These are phyloP conservation scores for Colletotrichum destructivum DNA, from an alignment of 2,329 filamentous ascomycete species.

Conservation along the genomic window DNA sequence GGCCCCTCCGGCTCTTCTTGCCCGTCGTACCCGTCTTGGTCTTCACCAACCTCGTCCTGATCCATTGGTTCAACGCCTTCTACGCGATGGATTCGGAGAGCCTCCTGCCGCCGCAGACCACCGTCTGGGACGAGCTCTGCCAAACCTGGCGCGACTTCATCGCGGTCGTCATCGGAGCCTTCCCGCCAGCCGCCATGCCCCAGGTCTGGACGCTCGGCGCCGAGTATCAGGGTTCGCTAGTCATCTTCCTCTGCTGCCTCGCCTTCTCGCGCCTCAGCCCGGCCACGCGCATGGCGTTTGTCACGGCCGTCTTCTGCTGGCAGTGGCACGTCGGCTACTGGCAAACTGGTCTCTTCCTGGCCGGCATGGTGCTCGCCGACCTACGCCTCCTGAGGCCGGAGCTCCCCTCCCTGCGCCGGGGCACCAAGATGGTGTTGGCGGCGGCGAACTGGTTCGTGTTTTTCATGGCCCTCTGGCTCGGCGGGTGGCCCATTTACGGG, in stretches of 20 bases:
- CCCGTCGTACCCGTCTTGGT: slow-evolving; percentile 48
- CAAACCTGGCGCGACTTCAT: slow-evolving; percentile 65
- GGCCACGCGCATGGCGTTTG: slow-evolving; percentile 57
- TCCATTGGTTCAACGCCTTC: slow-evolving; percentile 63
- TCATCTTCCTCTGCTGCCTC: slow-evolving; percentile 69
- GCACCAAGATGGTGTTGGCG: neutral
- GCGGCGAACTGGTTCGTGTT: neutral
- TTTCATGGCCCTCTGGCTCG: neutral
- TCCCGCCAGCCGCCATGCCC: slow-evolving; percentile 62
- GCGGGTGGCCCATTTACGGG: neutral
- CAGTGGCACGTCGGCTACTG: slow-evolving; percentile 46
- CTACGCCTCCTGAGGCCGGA: neutral
- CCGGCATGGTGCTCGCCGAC: slow-evolving; percentile 19
- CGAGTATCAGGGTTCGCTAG: slow-evolving; percentile 71
- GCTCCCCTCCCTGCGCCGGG: neutral
- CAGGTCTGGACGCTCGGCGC: slow-evolving; percentile 76
- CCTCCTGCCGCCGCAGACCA: neutral
- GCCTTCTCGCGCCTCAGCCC: slow-evolving; percentile 63
- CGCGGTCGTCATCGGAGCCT: slow-evolving; percentile 54
- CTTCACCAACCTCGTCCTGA: slow-evolving; percentile 49
- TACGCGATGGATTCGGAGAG: slow-evolving; percentile 56
- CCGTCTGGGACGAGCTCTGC: slow-evolving; percentile 58
- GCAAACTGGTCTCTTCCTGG: slow-evolving; percentile 27
- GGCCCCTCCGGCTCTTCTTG: slow-evolving; percentile 66
- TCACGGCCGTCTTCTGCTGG: slow-evolving; percentile 59